Conservation (phyloP, 1,139 yeast genomes). For the Magnusiomyces tetraspermus region DNA sequence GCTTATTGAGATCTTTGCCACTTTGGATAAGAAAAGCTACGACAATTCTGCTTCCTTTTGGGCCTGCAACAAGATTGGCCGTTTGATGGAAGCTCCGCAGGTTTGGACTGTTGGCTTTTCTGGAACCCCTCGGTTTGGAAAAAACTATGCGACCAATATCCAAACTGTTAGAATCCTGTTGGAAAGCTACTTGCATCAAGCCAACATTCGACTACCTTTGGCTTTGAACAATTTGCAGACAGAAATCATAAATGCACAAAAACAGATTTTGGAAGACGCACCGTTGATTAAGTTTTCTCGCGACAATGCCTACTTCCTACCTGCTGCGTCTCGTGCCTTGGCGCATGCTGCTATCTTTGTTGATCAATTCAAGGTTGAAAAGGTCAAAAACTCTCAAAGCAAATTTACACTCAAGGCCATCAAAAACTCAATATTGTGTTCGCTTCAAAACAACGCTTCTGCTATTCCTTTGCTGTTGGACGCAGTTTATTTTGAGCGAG, state of each 20-base stretch:
- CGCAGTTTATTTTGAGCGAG: neutral
- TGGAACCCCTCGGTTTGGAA: neutral
- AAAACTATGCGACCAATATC: neutral
- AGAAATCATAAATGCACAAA: neutral
- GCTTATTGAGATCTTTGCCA: neutral
- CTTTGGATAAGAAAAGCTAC: neutral
- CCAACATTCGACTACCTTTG: neutral
- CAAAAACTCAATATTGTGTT: neutral
- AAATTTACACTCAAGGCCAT: neutral
- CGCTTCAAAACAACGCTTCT: neutral
- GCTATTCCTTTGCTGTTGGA: neutral
- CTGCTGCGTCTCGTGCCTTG: slow-evolving; percentile 1
- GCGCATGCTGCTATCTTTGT: slow-evolving; percentile 4
- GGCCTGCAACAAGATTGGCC: neutral
- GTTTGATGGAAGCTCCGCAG: neutral
- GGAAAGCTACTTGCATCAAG: neutral
- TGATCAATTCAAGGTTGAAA: neutral
- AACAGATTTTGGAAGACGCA: neutral
- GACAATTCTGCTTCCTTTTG: neutral
- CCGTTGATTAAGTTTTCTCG: neutral
- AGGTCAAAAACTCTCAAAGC: neutral
- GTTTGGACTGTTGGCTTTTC: slow-evolving; percentile 1
- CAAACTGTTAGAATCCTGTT: neutral
- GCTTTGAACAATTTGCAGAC: slow-evolving; percentile 3
- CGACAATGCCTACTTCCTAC: neutral